Conservation (phyloP, 108 stramenopile species). For the Stephanodiscus triporus region DNA sequence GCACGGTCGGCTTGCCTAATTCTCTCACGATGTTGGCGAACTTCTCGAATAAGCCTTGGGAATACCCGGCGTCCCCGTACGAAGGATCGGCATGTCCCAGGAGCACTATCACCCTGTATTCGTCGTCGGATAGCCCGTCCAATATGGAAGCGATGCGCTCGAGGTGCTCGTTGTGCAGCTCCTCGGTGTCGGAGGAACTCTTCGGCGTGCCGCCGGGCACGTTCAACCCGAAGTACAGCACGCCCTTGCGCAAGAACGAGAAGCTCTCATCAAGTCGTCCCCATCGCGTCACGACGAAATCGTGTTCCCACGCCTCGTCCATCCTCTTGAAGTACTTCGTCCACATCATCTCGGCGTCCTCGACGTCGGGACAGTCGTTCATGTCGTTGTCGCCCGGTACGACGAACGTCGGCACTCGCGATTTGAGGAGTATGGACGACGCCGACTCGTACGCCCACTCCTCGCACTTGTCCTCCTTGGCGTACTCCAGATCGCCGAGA, state of each 20-base stretch:
- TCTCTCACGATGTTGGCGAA: constrained; percentile 26
- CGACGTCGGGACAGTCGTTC: constrained; percentile 64
- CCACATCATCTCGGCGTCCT: constrained; percentile 53
- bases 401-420: constrained; percentile 59
- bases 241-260: constrained; percentile 57
- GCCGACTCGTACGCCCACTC: constrained; percentile 47
- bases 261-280: constrained; percentile 58
- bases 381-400: constrained; percentile 82
- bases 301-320: constrained; percentile 44
- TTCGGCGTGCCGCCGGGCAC: constrained; percentile 49
- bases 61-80: not conserved
- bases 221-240: constrained; percentile 74
- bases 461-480: constrained; percentile 55
- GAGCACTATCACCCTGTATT: constrained; percentile 56
- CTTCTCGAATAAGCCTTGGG: constrained; percentile 45
- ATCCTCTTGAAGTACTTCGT: constrained; percentile 52
- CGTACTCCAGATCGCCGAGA: constrained; percentile 73
- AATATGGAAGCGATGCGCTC: not conserved
- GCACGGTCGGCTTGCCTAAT: constrained; percentile 54
- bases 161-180: constrained; percentile 4
- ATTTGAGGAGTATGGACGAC: constrained; percentile 28
- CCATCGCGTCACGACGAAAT: constrained; percentile 45
- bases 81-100: constrained; percentile 59
- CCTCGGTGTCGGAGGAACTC: constrained; percentile 46
- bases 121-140: constrained; percentile 13